Conservation (phyloP, 352 stramenopile species). For the Pythium grandisporangium region DNA sequence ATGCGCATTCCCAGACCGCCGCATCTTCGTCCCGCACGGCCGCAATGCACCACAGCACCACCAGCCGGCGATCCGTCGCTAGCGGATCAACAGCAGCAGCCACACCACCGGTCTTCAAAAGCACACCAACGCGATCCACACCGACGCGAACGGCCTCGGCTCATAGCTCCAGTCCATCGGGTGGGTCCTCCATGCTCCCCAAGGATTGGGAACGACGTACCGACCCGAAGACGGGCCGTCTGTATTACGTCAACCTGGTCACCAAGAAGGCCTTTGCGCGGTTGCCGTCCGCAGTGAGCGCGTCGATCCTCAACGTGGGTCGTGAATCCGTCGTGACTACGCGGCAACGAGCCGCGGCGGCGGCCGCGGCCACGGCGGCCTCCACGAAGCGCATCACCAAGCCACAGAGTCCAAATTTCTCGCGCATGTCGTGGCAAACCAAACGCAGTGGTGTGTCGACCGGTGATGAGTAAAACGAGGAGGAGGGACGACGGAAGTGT, state of each 20-base stretch:
- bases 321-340: slow-evolving; percentile 16
- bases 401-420: slow-evolving; percentile 66
- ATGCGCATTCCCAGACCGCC: slow-evolving; percentile 1
- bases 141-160: slow-evolving; percentile 18
- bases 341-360: background rate
- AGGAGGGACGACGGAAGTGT: no score
- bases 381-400: slow-evolving; percentile 19
- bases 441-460: background rate
- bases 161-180: slow-evolving; percentile 16
- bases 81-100: background rate
- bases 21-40: background rate
- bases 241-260: slow-evolving; percentile 80
- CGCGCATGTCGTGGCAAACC: slow-evolving; percentile 82
- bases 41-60: no score
- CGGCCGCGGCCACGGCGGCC: slow-evolving; percentile 9
- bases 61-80: background rate
- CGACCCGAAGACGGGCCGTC: slow-evolving; percentile 64
- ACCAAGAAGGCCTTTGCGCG: slow-evolving; percentile 77
- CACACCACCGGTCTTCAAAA: no score
- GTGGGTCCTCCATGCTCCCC: slow-evolving; percentile 26
- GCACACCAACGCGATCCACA: slow-evolving; percentile 12
- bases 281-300: slow-evolving; percentile 62
- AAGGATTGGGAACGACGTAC: slow-evolving; percentile 75
- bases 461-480: background rate
- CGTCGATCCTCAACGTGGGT: slow-evolving; percentile 49